Evolutionary conservation across 495 filamentous ascomycete genomes (phyloP).

Genomic region (Talaromyces nanjingensis): DNA sequence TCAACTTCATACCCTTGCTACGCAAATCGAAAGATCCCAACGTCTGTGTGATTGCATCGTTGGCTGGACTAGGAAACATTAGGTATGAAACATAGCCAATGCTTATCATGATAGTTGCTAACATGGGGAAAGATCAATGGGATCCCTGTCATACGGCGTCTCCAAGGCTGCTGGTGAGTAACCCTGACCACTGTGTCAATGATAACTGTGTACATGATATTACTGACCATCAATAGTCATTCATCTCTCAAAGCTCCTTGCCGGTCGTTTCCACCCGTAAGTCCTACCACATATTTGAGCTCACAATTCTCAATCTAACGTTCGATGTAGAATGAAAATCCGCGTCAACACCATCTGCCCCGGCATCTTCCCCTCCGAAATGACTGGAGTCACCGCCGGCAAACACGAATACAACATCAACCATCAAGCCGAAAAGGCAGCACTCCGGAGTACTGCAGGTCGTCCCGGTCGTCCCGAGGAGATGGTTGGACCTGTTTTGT

Average conservation of each 20-base stretch:
- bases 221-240: not conserved
- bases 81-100: not conserved
- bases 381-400: slow-evolving; percentile 9
- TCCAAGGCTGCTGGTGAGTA: not conserved
- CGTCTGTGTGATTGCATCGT: not conserved
- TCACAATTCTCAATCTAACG: too few species aligned
- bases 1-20: not conserved
- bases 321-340: slow-evolving; percentile 26
- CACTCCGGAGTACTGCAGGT: slow-evolving; percentile 7
- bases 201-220: too few species aligned
- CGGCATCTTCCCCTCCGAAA: slow-evolving; percentile 26
- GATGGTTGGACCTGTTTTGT: not conserved
- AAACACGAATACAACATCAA: slow-evolving; percentile 11
- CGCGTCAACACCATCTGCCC: slow-evolving; percentile 53
- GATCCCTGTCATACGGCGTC: not conserved
- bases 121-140: not conserved
- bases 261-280: not conserved
- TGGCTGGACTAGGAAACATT: not conserved
- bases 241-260: not conserved
- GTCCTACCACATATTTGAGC: too few species aligned
- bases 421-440: slow-evolving; percentile 10
- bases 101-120: not conserved
- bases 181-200: not conserved
- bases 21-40: not conserved
- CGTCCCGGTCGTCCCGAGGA: not conserved